Base-by-base conservation (phyloP, 306 rosid species). In the Calophaca sinica region DNA sequence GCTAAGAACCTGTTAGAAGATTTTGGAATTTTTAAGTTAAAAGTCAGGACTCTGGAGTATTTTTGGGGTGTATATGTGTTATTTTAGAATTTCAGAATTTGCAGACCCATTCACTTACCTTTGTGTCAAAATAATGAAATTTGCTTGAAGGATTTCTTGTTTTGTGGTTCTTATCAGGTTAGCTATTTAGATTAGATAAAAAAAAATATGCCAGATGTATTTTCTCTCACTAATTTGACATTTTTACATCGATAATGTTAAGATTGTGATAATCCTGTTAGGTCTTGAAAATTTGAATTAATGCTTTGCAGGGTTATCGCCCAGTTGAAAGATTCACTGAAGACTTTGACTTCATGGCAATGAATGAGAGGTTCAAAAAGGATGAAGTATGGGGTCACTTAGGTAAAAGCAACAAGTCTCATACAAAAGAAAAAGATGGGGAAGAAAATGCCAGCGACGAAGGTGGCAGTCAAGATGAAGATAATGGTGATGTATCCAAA, bases 331-430 rank as follows among this genome's bases (percentile, higher is more conserved):
- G 49, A 51, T 86, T 86, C 53, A 81, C 87, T 1, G 86, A 86
- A 77, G 90, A 86, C 45, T 86, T 86, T 81, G 90, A 86, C 74
- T 86, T 86, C 80, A 83, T 52, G 54, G 87, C 90, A 33, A 86
- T 86, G 90, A 86, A 86, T 78, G 90, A 86, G 87, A 83, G 81
- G 53, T 86, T 86, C 82, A 86, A 83, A 46, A 86, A 86, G 73
- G 87, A 86, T 72, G 89, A 86, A 83, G 89, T 86, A 39, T 86
- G 87, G 87, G 86, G 86, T 62, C 84, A 84, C 80, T 87, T 86
- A 55, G 87, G 86, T 68, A 84, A 84, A 72, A 83, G 77, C 57
- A 77, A 33, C n/a, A 78, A 51, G 70, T 62, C 68, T 46, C 74
- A 65, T 70, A 77, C 80, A 59, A 82, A 81, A 51, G 85, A 77